Base-by-base conservation (phyloP, 140 eudicot genomes). In the Stevia rebaudiana region DNA sequence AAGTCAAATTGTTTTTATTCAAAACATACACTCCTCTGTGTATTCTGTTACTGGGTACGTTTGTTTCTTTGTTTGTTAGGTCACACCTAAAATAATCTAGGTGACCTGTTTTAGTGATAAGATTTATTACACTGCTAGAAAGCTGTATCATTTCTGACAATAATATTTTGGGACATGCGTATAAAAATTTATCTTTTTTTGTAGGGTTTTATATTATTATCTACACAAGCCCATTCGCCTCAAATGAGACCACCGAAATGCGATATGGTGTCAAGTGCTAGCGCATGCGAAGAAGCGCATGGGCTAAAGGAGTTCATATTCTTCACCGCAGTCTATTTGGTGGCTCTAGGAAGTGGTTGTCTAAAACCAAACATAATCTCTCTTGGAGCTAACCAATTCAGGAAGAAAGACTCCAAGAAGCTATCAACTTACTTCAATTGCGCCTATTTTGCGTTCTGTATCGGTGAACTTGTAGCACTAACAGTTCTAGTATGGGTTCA, bases 261-360 rank as follows among this genome's bases (percentile, higher is more conserved):
- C 79, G 68, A 80, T 74, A 84, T 80, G 87, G 16, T 67, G 52
- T 3, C 13, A 17, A 61, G 56, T 19, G 53, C 44, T 47, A 67
- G 61, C 30, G 37, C 37, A 28, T 88, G 96, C 9, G 44, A 69
- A 64, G 90, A 88, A 70, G 96, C 85, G 4, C 73, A 72, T 28
- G 94, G 96, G 50, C 76, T 76, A 53, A 70, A 80, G 58, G 79
- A 83, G 23, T 75, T 80, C 68, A 76, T 80, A 61, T 88, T 88
- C 63, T 88, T 68, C 18, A 63, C 74, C 69, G 96, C 96, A 1
- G 86, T 88, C 6, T 85, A 80, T 70, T 55, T 88, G 78, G 94
- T 88, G 72, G 96, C 96, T 25, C 33, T 88, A 19, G 96, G 96
- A 63, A 88, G 96, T 80, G 96, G 96, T 11, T 88, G 96, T 66